These are phyloP conservation scores for Scheffersomyces coipomensis DNA, from an alignment of 805 yeast species.

Conservation along the genomic window DNA sequence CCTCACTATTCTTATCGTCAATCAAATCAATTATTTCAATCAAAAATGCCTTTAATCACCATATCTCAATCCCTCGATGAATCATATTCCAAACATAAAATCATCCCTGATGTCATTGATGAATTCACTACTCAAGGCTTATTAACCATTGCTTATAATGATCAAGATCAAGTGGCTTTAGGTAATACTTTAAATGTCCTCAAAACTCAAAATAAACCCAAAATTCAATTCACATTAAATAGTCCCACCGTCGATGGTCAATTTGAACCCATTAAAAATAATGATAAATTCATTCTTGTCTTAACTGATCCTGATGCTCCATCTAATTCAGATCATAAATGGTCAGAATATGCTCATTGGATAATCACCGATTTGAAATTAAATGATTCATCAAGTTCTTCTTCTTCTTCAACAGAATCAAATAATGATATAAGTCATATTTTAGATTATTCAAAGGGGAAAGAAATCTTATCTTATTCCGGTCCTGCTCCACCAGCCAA, in stretches of 20 bases:
- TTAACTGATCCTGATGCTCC: slow-evolving; percentile 97
- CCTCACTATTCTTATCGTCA: not conserved
- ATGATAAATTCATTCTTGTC: slow-evolving; percentile 67
- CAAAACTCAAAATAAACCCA: slow-evolving; percentile 69
- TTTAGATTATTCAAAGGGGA: slow-evolving; percentile 37
- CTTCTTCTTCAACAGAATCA: slow-evolving; percentile 22
- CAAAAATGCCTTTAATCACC: slow-evolving; percentile 45
- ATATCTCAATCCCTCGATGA: slow-evolving; percentile 57
- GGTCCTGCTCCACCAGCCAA: slow-evolving; percentile 92
- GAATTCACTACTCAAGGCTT: slow-evolving; percentile 51
- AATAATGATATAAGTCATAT: slow-evolving; percentile 16
- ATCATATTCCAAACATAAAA: slow-evolving; percentile 45
- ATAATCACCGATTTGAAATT: slow-evolving; percentile 55
- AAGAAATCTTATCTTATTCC: slow-evolving; percentile 52
- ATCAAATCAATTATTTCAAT: slow-evolving; percentile 1
- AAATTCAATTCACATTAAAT: slow-evolving; percentile 62
- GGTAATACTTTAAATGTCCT: slow-evolving; percentile 70
- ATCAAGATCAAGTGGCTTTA: slow-evolving; percentile 65
- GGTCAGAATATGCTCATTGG: slow-evolving; percentile 88
- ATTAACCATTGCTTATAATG: slow-evolving; percentile 57
- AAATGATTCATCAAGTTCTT: slow-evolving; percentile 27
- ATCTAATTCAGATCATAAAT: slow-evolving; percentile 71
- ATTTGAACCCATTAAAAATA: slow-evolving; percentile 33
- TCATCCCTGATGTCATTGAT: slow-evolving; percentile 54
- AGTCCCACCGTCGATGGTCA: slow-evolving; percentile 43